Base-by-base conservation (phyloP, 768 basidiomycete genomes). In the Inosperma sp. region DNA sequence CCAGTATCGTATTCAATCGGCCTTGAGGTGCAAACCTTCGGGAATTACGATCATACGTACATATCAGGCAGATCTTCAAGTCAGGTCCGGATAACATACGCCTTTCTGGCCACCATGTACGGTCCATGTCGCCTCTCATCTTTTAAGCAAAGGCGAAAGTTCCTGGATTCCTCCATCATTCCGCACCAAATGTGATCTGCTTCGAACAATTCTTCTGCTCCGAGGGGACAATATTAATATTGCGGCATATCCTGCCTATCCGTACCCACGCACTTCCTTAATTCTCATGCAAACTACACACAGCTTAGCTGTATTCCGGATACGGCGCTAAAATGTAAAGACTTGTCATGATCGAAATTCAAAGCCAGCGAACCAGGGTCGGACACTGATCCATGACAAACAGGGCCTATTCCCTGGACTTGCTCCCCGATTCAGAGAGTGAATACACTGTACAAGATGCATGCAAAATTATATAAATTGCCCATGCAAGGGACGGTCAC, bases 321-420 rank as follows among this genome's bases (percentile, higher is more conserved):
- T n/a, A n/a, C n/a, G n/a, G n/a, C n/a, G n/a, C n/a, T n/a, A n/a
- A n/a, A n/a, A n/a, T n/a, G n/a, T n/a, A n/a, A n/a, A n/a, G 39
- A 23, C 9, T 33, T 16, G 31, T n/a, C 39, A 23, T 12, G 21
- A 12, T 33, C n/a, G 23, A 40, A 53, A 47, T 59, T 59, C 39
- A 50, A 56, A 59, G 50, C 40, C 58, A 56, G 58, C 55, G 58
- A 59, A 56, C 16, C n/a, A 48, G 26, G 22, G 30, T 16, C 27
- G 26, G 41, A n/a, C n/a, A n/a, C n/a, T n/a, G n/a, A n/a, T n/a
- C n/a, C n/a, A n/a, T n/a, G n/a, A n/a, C n/a, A n/a, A n/a, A n/a
- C n/a, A n/a, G n/a, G n/a, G n/a, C n/a, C n/a, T n/a, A n/a, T n/a
- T n/a, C n/a, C n/a, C n/a, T n/a, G n/a, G n/a, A n/a, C n/a, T n/a